phyloP scores from a whole-genome alignment of 2,329 filamentous ascomycete species.

The Tolypocladium ophioglossoides region DNA sequence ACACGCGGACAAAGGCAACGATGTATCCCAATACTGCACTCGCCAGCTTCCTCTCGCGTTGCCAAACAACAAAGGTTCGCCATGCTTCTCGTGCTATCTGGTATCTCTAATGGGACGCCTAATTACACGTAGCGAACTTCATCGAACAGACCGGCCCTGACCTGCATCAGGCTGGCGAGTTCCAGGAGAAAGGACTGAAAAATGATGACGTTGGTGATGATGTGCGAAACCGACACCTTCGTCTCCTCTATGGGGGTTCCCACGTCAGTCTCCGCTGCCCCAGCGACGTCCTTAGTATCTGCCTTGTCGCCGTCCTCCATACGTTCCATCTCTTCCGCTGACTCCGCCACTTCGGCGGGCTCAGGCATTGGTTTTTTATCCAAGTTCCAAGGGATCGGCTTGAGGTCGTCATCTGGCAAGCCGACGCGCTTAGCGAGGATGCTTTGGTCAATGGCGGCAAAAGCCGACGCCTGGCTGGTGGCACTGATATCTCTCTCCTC shows the following conservation, averaged over 20 bases:
- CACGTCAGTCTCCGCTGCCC: slow-evolving; percentile 3
- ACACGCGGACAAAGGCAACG: too few relatives aligned
- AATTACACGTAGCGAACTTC: slow-evolving; percentile 53
- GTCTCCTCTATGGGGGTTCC: slow-evolving; percentile 10
- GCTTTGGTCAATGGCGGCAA: slow-evolving; percentile 53
- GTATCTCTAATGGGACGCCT: neutral
- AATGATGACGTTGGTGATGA: slow-evolving; percentile 70
- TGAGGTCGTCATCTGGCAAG: slow-evolving; percentile 29
- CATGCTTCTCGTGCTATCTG: neutral
- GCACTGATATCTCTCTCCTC: slow-evolving; percentile 23
- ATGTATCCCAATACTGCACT: too few relatives aligned
- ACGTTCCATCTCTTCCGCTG: slow-evolving; percentile 8
- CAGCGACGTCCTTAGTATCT: slow-evolving; percentile 4
- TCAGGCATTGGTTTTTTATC: slow-evolving; percentile 16
- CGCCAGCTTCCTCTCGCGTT: neutral
- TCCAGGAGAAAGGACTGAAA: slow-evolving; percentile 74
- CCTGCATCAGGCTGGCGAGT: slow-evolving; percentile 63
- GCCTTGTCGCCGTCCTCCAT: slow-evolving; percentile 8
- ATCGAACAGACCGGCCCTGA: slow-evolving; percentile 63
- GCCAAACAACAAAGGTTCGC: neutral
- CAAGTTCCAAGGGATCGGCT: slow-evolving; percentile 33
- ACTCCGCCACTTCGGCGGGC: slow-evolving; percentile 8
- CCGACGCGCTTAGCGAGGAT: slow-evolving; percentile 46
- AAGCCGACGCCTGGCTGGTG: slow-evolving; percentile 45
- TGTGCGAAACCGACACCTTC: slow-evolving; percentile 61